Base-by-base conservation (phyloP, 139 green algal species). In the Chlorella sp. region DNA sequence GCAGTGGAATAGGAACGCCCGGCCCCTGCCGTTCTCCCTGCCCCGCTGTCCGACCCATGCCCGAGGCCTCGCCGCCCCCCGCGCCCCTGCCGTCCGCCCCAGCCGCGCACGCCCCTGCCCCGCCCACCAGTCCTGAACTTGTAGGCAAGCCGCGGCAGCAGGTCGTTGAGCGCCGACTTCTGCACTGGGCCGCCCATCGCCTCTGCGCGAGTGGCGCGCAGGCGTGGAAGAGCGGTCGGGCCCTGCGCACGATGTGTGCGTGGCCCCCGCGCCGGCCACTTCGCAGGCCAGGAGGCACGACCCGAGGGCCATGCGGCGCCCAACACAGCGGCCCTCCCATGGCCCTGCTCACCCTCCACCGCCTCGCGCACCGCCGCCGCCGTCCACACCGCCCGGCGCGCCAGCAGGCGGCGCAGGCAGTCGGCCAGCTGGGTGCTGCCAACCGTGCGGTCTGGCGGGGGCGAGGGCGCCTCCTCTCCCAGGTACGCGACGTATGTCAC, bases 101-200 rank as follows among this genome's bases (percentile, higher is more conserved):
- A n/a, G 17, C 48, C 48, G 17, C 48, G n/a, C n/a, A n/a, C n/a
- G n/a, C n/a, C n/a, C n/a, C n/a, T 51, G 29, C 38, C 11, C 38
- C 25, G 2, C 56, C 33, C 55, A 77, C 77, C 77, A 17, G 74
- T 81, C 0, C 50, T 38, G 33, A 84, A 84, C 17, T 67, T 64
- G 73, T 81, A 84, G 51, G 64, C 77, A 40, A 80, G 66, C 63
- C 48, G 56, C 45, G 55, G 40, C 58, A 83, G 48, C 55, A 71
- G 27, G 0, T 77, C 77, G 11, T 74, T 56, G 7, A 48, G 38
- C 3, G 36, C 36, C 1, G 15, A 36, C n/a, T 58, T 66, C 58
- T 66, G 58, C 38, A 66, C 19, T 58, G 2, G 17, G 33, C 58
- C 38, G 58, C 14, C 58, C 58, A 21, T 66, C 14, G 17, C 33